Percentiles rank a stretch among this genome's conserved stretches.
These are phyloP conservation scores for Pythium pyrilobum DNA, from an alignment of 352 stramenopile species.

Conservation along the genomic window DNA sequence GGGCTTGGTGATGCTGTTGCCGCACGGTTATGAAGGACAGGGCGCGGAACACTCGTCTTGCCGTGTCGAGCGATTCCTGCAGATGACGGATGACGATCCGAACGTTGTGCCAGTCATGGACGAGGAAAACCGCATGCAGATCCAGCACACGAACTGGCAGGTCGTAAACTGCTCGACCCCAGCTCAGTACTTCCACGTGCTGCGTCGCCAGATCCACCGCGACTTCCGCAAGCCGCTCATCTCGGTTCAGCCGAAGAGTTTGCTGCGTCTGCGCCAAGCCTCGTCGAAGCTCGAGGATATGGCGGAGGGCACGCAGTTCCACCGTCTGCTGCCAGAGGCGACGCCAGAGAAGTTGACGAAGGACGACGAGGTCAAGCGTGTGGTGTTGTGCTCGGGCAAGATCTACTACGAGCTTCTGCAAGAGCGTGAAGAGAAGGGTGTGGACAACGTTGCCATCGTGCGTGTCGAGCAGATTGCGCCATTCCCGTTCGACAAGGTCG, in stretches of 20 bases:
- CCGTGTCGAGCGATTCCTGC: constrained; percentile 81
- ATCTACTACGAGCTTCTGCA: constrained; percentile 77
- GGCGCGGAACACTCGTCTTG: constrained; percentile 79
- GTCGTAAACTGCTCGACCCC: constrained; percentile 83
- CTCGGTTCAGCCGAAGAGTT: constrained; percentile 74
- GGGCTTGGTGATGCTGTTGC: constrained; percentile 67
- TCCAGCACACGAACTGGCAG: constrained; percentile 78
- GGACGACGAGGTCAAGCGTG: constrained; percentile 43
- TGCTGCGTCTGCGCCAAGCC: constrained; percentile 76
- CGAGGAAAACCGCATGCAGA: constrained; percentile 88
- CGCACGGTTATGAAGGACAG: constrained; percentile 84
- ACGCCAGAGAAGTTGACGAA: constrained; percentile 48
- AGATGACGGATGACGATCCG: constrained; percentile 72
- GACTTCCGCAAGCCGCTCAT: constrained; percentile 79
- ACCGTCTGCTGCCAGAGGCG: constrained; percentile 61
- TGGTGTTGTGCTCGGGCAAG: constrained; percentile 73
- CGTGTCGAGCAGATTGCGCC: constrained; percentile 90
- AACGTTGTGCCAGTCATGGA: constrained; percentile 46
- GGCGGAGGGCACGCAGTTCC: constrained; percentile 48
- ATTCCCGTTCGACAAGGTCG: constrained; percentile 97
- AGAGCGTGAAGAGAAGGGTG: constrained; percentile 65
- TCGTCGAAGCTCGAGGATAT: constrained; percentile 75
- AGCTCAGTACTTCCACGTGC: constrained; percentile 96
- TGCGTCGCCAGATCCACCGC: constrained; percentile 80
- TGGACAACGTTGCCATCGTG: constrained; percentile 56